Percentiles rank a stretch among this genome's conserved stretches.
Conservation (phyloP, 2,329 filamentous ascomycete genomes). For the Aspergillus latus region DNA sequence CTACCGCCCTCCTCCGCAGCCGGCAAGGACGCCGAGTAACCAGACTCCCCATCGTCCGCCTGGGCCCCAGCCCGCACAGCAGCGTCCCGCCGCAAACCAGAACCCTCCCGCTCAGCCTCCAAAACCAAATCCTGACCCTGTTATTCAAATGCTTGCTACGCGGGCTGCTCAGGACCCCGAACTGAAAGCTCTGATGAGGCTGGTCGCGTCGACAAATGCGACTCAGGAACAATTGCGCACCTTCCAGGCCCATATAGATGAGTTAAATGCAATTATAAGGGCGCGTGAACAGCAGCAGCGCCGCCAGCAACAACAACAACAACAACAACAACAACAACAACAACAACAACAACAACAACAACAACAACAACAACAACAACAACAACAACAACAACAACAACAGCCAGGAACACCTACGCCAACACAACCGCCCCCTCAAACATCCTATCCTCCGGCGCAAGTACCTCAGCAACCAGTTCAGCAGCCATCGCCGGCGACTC, state of each 20-base stretch:
- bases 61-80: conserved; percentile 24
- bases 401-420: conserved; percentile 20
- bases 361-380: conserved; percentile 37
- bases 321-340: conserved; percentile 35
- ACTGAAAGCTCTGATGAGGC: conserved; percentile 52
- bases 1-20: conserved; percentile 26
- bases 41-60: conserved; percentile 23
- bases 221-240: conserved; percentile 50
- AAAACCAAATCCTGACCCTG: conserved; percentile 50
- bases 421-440: conserved; percentile 20
- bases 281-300: conserved; percentile 44
- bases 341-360: conserved; percentile 31
- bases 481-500: conserved; percentile 15
- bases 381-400: conserved; percentile 30
- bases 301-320: conserved; percentile 32
- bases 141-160: conserved; percentile 55
- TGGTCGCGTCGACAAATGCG: conserved; percentile 52
- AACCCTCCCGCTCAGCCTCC: conserved; percentile 36
- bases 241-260: conserved; percentile 54
- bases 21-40: conserved; percentile 14
- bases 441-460: conserved; percentile 20
- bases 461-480: conserved; percentile 10
- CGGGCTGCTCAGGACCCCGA: conserved; percentile 50
- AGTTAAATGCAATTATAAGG: conserved; percentile 51
- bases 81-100: conserved; percentile 31